These are phyloP conservation scores for Penicillium flavigenum DNA, from an alignment of 495 filamentous ascomycete species.

Conservation along the genomic window DNA sequence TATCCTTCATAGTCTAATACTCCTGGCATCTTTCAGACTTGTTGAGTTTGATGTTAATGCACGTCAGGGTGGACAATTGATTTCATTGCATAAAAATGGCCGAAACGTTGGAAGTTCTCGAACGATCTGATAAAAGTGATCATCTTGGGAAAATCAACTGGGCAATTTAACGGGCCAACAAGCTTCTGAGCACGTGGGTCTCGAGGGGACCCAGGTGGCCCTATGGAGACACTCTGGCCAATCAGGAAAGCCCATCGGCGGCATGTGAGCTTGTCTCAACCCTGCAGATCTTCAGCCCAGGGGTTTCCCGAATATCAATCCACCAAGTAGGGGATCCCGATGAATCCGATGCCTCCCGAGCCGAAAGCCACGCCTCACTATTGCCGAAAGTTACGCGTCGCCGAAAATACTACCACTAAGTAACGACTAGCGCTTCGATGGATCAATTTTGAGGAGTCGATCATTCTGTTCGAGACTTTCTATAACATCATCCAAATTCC, in stretches of 20 bases:
- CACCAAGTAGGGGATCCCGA: not conserved
- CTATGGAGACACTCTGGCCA: not conserved
- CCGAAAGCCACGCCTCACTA: not conserved
- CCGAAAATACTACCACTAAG: not conserved
- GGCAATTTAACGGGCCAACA: not conserved
- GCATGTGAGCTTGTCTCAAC: not conserved
- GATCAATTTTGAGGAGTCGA: slow-evolving; percentile 7
- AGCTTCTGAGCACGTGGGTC: not conserved
- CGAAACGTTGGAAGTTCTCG: no score
- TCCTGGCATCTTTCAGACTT: no score
- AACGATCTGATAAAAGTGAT: no score
- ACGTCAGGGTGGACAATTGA: no score
- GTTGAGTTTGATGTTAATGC: no score
- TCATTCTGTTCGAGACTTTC: slow-evolving; percentile 4
- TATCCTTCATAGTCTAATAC: no score
- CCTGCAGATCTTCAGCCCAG: not conserved
- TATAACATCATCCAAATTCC: slow-evolving; percentile 7
- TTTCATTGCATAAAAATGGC: no score
- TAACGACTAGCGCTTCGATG: not conserved
- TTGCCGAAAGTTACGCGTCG: not conserved
- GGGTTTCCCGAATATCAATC: not conserved
- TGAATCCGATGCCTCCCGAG: not conserved
- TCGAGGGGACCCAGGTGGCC: not conserved
- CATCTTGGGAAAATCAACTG: no score
- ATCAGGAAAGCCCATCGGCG: not conserved